Conservation (phyloP, 1,284 basidiomycete genomes). For the Boletus holoroseus region DNA sequence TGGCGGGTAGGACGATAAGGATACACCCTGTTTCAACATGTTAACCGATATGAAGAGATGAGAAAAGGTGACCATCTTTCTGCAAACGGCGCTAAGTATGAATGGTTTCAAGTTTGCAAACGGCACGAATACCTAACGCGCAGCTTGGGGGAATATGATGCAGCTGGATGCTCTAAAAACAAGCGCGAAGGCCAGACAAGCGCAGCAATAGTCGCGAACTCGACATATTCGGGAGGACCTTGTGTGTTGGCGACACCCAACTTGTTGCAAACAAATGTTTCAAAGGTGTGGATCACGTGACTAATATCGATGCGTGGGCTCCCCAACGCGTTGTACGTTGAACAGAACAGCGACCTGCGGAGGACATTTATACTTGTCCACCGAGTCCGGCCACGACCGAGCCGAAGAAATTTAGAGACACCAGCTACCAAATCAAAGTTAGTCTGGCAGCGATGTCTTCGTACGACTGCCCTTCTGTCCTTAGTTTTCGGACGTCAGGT, state of each 20-base stretch:
- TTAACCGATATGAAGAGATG: not conserved
- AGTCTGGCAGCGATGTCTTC: conserved; percentile 18
- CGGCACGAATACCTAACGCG: not conserved
- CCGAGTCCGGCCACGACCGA: not conserved
- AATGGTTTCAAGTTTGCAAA: not conserved
- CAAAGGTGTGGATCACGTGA: conserved; percentile 14
- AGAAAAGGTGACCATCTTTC: not conserved
- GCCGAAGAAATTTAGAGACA: not conserved
- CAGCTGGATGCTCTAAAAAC: not conserved
- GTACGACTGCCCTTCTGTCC: conserved; percentile 14
- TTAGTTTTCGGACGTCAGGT: conserved; percentile 21
- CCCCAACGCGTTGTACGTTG: conserved; percentile 7
- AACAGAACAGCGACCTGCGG: conserved; percentile 7
- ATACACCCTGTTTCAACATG: not conserved
- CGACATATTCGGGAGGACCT: not conserved
- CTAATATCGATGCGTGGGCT: not conserved
- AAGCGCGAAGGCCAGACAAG: not conserved
- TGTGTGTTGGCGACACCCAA: too few species aligned
- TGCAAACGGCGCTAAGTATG: not conserved
- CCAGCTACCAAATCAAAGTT: not conserved
- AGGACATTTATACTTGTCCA: not conserved
- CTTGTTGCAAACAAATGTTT: not conserved
- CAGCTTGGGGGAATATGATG: not conserved
- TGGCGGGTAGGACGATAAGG: not conserved
- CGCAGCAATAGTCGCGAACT: not conserved